phyloP scores from a whole-genome alignment of 345 rosid genomes.

The Bruguiera parviflora region DNA sequence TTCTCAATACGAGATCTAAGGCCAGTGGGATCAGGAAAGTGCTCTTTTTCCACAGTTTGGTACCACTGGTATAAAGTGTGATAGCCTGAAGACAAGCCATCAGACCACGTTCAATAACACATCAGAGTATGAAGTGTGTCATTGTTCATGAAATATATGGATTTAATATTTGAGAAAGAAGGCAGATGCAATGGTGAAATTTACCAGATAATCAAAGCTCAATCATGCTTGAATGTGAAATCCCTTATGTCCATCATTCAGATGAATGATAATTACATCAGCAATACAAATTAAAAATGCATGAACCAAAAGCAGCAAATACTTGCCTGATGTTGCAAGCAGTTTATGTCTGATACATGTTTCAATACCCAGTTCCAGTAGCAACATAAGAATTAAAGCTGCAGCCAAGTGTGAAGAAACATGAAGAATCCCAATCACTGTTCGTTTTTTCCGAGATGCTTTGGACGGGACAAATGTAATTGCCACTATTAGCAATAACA shows the following conservation, averaged over 20 bases:
- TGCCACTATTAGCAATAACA: conserved; percentile 61
- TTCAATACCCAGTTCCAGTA: conserved; percentile 88
- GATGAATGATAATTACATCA: not conserved
- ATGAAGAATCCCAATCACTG: conserved; percentile 78
- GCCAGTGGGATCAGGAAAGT: conserved; percentile 98
- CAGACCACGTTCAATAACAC: conserved; percentile 12
- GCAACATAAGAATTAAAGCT: conserved; percentile 88
- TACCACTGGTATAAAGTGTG: conserved; percentile 96
- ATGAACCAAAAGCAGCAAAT: conserved; percentile 1
- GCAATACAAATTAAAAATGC: conserved; percentile 5
- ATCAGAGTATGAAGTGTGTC: not conserved
- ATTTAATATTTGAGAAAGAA: not conserved
- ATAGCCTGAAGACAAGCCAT: conserved; percentile 54
- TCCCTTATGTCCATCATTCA: not conserved
- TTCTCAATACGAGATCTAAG: conserved; percentile 94
- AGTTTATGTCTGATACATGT: conserved; percentile 86
- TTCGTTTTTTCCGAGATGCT: conserved; percentile 71
- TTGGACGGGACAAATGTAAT: conserved; percentile 83
- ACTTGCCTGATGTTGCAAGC: conserved; percentile 88
- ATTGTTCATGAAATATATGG: not conserved
- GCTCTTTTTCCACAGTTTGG: conserved; percentile 84
- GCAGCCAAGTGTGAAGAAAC: conserved; percentile 83
- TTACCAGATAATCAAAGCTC: not conserved
- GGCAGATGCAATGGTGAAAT: not conserved
- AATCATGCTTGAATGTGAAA: not conserved